Evolutionary conservation across 805 yeast genomes (phyloP), one percentile per base, ranked within the genome.

Genomic region (Teunomyces lycoperdinae): DNA sequence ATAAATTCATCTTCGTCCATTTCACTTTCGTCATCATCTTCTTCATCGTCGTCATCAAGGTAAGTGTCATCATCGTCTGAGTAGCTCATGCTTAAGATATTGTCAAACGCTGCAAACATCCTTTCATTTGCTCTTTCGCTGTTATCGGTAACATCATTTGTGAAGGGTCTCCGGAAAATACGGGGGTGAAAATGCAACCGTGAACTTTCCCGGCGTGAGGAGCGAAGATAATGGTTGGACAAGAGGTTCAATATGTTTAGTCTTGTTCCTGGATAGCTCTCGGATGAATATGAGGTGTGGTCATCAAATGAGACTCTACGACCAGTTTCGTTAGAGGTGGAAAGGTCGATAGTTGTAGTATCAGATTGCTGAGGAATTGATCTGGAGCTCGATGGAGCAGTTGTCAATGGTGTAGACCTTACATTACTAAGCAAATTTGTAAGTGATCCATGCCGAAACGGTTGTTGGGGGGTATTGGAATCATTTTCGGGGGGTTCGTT

Each of bases 191-290:
- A 26, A 9, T 8, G 20, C 9, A n/a, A 24, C 17, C 42, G 24
- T 34, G 44, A 17, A 35, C 16, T 35, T 17, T 26, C 44, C 9
- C 20, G 44, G 39, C 41, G 24, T 27, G 45, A 43, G 27, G 50
- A 42, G 24, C 52, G 39, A 46, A 50, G 46, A 38, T 47, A 46
- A 42, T 52, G 48, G 38, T 52, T 52, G 9, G 55, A 52, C 32
- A 52, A 44, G 27, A 52, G 42, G 33, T 52, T 48, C 28, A 52
- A 38, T 27, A 52, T 47, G 38, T 50, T 49, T 16, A 52, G 47
- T 28, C 51, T 44, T 8, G 51, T 42, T 8, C 51, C 49, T 7
- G 41, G 41, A 26, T 24, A 38, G 11, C 17, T 9, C 7, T 38
- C 41, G 5, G 41, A 17, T 5, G 41, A 11, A 6, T 24, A 38